Percentiles rank a stretch among this genome's conserved stretches.
Conservation (phyloP, 257 asterid genomes). For the Solanum commersonii region DNA sequence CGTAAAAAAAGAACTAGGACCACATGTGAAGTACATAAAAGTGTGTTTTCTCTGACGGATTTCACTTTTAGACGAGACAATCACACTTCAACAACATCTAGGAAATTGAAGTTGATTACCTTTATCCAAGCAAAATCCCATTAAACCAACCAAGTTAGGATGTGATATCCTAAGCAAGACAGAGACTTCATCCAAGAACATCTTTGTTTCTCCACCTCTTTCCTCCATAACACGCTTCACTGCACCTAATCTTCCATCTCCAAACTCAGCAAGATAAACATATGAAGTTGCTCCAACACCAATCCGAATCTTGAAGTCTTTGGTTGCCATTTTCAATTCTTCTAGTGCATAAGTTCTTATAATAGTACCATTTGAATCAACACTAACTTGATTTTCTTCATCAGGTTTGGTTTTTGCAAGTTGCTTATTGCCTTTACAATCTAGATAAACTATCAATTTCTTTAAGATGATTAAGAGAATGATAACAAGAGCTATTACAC, state of each 20-base stretch:
- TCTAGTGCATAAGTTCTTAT: conserved; percentile 60
- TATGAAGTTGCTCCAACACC: conserved; percentile 69
- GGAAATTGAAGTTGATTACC: conserved; percentile 20
- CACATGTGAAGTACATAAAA: neutral
- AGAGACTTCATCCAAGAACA: conserved; percentile 76
- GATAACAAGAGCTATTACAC: conserved; percentile 39
- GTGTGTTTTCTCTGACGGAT: neutral
- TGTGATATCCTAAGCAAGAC: conserved; percentile 82
- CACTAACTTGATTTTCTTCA: neutral
- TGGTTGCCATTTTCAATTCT: conserved; percentile 54
- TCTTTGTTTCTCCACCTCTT: conserved; percentile 68
- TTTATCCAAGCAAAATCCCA: conserved; percentile 78
- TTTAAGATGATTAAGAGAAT: conserved; percentile 34
- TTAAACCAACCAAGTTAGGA: conserved; percentile 55
- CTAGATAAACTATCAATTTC: conserved; percentile 21
- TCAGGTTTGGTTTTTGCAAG: conserved; percentile 1
- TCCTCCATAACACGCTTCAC: conserved; percentile 65
- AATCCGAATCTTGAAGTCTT: conserved; percentile 42
- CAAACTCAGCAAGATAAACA: conserved; percentile 68
- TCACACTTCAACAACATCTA: neutral
- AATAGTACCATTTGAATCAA: neutral
- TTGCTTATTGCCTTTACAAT: neutral
- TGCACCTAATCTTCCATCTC: conserved; percentile 53
- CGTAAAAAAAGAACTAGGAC: neutral
- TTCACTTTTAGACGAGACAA: neutral